Percentiles rank a stretch among this genome's conserved stretches.
Evolutionary conservation across 1,139 yeast species (phyloP).

Genomic region (Debaryomyces sp.): DNA sequence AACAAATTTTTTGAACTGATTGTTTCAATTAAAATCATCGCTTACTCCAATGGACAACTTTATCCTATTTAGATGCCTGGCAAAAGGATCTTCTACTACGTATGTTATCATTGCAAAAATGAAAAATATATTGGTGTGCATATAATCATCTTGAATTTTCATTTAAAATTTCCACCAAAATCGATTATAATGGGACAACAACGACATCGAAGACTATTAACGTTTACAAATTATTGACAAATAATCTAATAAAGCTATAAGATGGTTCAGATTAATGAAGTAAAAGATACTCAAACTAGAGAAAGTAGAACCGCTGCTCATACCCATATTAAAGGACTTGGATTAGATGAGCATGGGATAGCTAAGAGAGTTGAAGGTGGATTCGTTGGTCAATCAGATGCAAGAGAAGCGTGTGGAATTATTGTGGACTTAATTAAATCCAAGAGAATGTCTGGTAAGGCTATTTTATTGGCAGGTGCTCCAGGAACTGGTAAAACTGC

Average conservation of each 20-base stretch:
- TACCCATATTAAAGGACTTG: constrained; percentile 94
- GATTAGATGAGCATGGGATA: constrained; percentile 85
- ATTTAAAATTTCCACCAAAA: constrained; percentile 4
- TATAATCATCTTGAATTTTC: constrained; percentile 1
- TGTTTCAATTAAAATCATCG: neutral
- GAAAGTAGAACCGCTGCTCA: constrained; percentile 93
- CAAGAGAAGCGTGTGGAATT: constrained; percentile 97
- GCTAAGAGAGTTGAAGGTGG: constrained; percentile 92
- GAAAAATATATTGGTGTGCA: constrained; percentile 5
- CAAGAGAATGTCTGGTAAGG: constrained; percentile 93
- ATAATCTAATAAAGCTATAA: constrained; percentile 1
- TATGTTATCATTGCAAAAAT: neutral
- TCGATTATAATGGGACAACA: neutral
- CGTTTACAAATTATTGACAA: neutral
- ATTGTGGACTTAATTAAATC: constrained; percentile 92
- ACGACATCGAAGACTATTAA: neutral
- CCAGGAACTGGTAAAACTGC: constrained; percentile 99
- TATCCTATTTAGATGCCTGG: neutral
- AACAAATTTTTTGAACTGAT: neutral
- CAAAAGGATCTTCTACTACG: neutral
- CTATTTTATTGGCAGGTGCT: constrained; percentile 93
- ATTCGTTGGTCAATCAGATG: constrained; percentile 91
- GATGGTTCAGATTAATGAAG: constrained; percentile 88
- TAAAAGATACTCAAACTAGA: constrained; percentile 59
- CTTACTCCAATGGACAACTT: neutral